A percentile compares a stretch with the other conserved stretches of the same genome.
Evolutionary conservation across 2,329 filamentous ascomycete genomes (phyloP).

Genomic region (Sporothrix schenckii): DNA sequence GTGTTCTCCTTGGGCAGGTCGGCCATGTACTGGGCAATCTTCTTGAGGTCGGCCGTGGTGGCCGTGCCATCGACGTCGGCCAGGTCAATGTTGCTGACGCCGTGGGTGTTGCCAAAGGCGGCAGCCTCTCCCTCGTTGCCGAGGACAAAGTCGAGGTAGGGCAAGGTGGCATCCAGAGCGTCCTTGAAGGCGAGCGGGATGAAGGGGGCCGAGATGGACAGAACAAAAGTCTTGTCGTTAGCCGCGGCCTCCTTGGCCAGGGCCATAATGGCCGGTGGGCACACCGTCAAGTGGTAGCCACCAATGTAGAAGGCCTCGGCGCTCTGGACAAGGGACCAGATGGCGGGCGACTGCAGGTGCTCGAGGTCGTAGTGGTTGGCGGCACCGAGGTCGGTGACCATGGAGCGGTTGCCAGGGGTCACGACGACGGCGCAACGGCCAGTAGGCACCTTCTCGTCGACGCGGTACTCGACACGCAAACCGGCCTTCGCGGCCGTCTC

Average conservation of each 20-base stretch:
- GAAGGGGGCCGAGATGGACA: conserved; percentile 94
- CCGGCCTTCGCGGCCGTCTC: conserved; percentile 86
- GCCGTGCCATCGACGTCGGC: conserved; percentile 62
- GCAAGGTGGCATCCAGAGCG: conserved; percentile 78
- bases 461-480: conserved; percentile 90
- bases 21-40: conserved; percentile 84
- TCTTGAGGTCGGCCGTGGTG: conserved; percentile 68
- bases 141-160: conserved; percentile 95
- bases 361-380: conserved; percentile 97
- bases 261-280: conserved; percentile 84
- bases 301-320: conserved; percentile 91
- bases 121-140: conserved; percentile 96
- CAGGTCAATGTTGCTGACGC: conserved; percentile 55
- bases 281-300: conserved; percentile 97
- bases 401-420: conserved; percentile 91
- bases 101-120: conserved; percentile 82
- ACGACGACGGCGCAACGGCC: conserved; percentile 96
- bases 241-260: conserved; percentile 86
- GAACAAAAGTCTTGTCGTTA: conserved; percentile 87
- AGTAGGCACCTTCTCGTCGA: conserved; percentile 81
- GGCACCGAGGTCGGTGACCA: conserved; percentile 93
- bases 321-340: conserved; percentile 89
- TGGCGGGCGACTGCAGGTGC: conserved; percentile 85
- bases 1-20: conserved; percentile 90
- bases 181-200: conserved; percentile 99